Percentiles rank a stretch among this genome's conserved stretches.
phyloP scores from a whole-genome alignment of 371 early-diverging fungal species.

The Mucor irregularis region DNA sequence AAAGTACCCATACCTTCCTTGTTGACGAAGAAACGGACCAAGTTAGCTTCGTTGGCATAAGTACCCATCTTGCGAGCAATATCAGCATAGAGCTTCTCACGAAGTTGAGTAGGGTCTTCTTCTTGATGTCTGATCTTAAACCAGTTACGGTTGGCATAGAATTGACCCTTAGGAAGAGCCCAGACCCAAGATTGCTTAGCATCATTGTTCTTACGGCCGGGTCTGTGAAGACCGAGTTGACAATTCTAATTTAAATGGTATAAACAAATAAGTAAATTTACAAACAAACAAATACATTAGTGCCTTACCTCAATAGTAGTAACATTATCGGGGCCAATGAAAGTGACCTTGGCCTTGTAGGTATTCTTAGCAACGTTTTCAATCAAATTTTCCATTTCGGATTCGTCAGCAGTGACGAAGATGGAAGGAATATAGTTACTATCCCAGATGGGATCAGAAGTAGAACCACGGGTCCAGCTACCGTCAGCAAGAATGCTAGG shows the following conservation, averaged over 20 bases:
- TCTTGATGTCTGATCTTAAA: slow-evolving; percentile 60
- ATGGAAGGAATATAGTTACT: slow-evolving; percentile 57
- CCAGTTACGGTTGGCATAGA: slow-evolving; percentile 42
- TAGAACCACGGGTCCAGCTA: slow-evolving; percentile 35
- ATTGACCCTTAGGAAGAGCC: slow-evolving; percentile 38
- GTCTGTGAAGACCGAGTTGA: slow-evolving; percentile 23
- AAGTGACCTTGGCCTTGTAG: slow-evolving; percentile 34
- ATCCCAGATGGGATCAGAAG: slow-evolving; percentile 47
- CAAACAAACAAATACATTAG: neutral
- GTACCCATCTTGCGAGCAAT: slow-evolving; percentile 47
- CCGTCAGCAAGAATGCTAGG: slow-evolving; percentile 51
- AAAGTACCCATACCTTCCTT: slow-evolving; percentile 52
- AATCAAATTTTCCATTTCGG: slow-evolving; percentile 30
- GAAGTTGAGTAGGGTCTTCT: slow-evolving; percentile 61
- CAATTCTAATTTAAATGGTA: slow-evolving; percentile 15
- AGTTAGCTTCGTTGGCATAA: slow-evolving; percentile 52
- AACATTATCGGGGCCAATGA: slow-evolving; percentile 38
- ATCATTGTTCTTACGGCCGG: slow-evolving; percentile 48
- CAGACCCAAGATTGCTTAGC: slow-evolving; percentile 62
- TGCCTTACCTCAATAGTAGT: slow-evolving; percentile 17
- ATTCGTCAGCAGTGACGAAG: slow-evolving; percentile 38
- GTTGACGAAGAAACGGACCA: slow-evolving; percentile 57
- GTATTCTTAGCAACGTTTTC: slow-evolving; percentile 19
- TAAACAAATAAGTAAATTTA: slow-evolving; percentile 3
- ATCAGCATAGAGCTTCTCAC: slow-evolving; percentile 60